Conservation (phyloP, 805 yeast species). For the Kazachstania bromeliacearum region DNA sequence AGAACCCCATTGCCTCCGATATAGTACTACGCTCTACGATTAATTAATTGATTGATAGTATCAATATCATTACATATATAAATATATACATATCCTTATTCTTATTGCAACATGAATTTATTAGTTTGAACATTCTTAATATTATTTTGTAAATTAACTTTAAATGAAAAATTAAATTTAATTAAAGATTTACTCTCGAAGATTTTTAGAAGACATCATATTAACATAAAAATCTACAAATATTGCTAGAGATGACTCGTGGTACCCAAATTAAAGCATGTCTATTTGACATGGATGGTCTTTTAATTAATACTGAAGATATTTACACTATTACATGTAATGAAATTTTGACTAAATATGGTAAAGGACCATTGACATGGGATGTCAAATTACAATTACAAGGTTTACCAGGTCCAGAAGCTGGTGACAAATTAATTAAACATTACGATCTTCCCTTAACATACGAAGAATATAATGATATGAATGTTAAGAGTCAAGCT, state of each 20-base stretch:
- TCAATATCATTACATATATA: too few relatives aligned
- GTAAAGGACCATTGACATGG: constrained; percentile 82
- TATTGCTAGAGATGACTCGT: too few relatives aligned
- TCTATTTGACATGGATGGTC: constrained; percentile 82
- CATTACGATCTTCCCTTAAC: constrained; percentile 60
- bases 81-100: too few relatives aligned
- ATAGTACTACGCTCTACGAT: too few relatives aligned
- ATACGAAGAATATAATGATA: constrained; percentile 50
- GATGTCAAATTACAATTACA: constrained; percentile 79
- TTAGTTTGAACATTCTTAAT: too few relatives aligned
- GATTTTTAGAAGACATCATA: too few relatives aligned
- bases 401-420: constrained; percentile 82
- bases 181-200: too few relatives aligned
- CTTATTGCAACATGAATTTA: too few relatives aligned
- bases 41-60: too few relatives aligned
- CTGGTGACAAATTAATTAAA: constrained; percentile 55
- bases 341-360: constrained; percentile 54
- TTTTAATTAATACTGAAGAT: constrained; percentile 85
- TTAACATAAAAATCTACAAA: too few relatives aligned
- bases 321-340: constrained; percentile 74
- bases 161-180: too few relatives aligned
- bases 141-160: too few relatives aligned
- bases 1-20: constrained; percentile 77
- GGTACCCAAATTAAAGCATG: constrained; percentile 24
- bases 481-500: constrained; percentile 43